Evolutionary conservation across 2,329 filamentous ascomycete genomes (phyloP).

Genomic region (Iodosphaeria phyllophila): DNA sequence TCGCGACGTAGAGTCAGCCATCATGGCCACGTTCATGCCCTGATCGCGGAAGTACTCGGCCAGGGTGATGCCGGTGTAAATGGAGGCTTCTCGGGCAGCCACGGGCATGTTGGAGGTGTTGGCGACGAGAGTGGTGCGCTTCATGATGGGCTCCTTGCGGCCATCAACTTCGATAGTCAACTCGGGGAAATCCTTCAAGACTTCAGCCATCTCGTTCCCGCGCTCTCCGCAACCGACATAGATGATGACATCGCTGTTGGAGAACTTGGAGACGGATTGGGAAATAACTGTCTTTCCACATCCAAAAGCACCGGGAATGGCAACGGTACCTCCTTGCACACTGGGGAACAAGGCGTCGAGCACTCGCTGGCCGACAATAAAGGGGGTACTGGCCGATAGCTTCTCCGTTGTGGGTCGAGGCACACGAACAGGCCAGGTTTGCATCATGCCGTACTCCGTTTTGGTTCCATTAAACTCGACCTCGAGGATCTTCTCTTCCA

Average conservation of each 20-base stretch:
- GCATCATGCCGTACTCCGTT: constrained; percentile 94
- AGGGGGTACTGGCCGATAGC: constrained; percentile 71
- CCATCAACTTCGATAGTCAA: constrained; percentile 88
- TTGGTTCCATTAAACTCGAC: constrained; percentile 95
- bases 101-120: constrained; percentile 99
- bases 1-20: constrained; percentile 95
- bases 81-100: constrained; percentile 92
- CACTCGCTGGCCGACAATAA: constrained; percentile 92
- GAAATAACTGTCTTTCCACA: constrained; percentile 99
- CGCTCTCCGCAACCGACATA: constrained; percentile 87
- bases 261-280: constrained; percentile 98
- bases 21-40: constrained; percentile 96
- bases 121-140: constrained; percentile 93
- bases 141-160: constrained; percentile 97
- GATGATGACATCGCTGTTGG: constrained; percentile 96
- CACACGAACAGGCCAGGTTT: constrained; percentile 93
- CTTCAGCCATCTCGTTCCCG: constrained; percentile 99
- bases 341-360: constrained; percentile 90
- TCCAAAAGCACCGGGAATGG: constrained; percentile 94
- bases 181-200: constrained; percentile 99
- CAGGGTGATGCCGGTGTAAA: constrained; percentile 91
- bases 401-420: constrained; percentile 86
- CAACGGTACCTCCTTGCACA: constrained; percentile 93
- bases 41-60: constrained; percentile 96
- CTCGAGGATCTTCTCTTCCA: constrained; percentile 84